A percentile compares a stretch with the other conserved stretches of the same genome.
These are phyloP conservation scores for Saccharum officinarum DNA, from an alignment of 176 grass and related monocot species.

Conservation along the genomic window DNA sequence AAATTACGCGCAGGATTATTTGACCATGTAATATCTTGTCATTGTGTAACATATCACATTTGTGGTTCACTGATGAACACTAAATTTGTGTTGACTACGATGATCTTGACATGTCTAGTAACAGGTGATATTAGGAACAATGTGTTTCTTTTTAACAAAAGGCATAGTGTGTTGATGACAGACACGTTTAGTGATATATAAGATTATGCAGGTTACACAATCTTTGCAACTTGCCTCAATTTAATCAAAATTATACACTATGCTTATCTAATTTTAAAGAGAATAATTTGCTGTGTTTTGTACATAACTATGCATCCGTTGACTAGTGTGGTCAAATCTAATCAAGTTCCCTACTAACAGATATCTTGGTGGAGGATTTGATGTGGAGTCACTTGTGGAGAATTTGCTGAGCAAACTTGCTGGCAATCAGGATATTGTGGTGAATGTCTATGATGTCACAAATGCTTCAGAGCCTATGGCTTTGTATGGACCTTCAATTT, in stretches of 20 bases:
- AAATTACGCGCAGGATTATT: background rate
- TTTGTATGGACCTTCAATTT: conserved; percentile 77
- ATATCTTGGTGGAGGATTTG: conserved; percentile 95
- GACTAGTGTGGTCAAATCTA: conserved; percentile 11
- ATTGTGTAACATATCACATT: background rate
- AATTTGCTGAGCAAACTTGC: conserved; percentile 90
- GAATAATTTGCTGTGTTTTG: background rate
- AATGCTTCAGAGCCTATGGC: conserved; percentile 76
- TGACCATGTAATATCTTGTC: background rate
- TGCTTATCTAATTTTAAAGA: background rate
- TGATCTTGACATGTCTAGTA: background rate
- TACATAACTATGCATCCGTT: background rate
- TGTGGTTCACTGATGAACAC: background rate
- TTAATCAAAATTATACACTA: background rate
- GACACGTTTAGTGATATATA: background rate
- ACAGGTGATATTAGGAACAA: background rate
- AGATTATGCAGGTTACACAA: background rate
- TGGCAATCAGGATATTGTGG: conserved; percentile 92
- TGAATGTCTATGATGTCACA: conserved; percentile 94
- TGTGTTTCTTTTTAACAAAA: background rate
- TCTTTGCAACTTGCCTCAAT: background rate
- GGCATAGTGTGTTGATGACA: background rate
- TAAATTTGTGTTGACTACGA: background rate
- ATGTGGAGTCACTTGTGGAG: conserved; percentile 92
- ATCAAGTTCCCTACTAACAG: conserved; percentile 42